phyloP scores from a whole-genome alignment of 139 green algal species.

The Asterochloris erici region DNA sequence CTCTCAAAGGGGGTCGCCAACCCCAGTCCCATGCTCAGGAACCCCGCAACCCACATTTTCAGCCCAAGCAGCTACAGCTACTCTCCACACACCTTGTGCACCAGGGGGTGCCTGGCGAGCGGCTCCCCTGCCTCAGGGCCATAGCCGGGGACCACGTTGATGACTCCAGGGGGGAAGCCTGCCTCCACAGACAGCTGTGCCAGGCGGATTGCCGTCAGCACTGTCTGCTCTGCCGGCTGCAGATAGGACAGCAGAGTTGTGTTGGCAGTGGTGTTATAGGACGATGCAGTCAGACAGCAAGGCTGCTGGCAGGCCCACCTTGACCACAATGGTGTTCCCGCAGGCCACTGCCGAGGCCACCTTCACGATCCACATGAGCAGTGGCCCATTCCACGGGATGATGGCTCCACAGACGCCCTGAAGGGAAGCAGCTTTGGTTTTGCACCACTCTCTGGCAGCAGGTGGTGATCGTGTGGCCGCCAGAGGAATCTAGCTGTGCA shows the following conservation, averaged over 20 bases:
- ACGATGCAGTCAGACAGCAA: too few relatives aligned
- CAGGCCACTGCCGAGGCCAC: slow-evolving; percentile 47
- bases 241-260: not conserved
- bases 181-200: slow-evolving; percentile 61
- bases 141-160: slow-evolving; percentile 70
- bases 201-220: slow-evolving; percentile 53
- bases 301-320: slow-evolving; percentile 19
- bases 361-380: slow-evolving; percentile 50
- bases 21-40: too few relatives aligned
- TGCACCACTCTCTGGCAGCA: too few relatives aligned
- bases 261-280: too few relatives aligned
- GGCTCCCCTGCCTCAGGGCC: slow-evolving; percentile 54
- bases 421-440: too few relatives aligned
- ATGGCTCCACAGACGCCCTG: slow-evolving; percentile 39
- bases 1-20: too few relatives aligned
- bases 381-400: slow-evolving; percentile 51
- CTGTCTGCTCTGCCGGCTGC: slow-evolving; percentile 47
- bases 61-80: too few relatives aligned
- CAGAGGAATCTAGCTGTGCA: too few relatives aligned
- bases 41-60: too few relatives aligned
- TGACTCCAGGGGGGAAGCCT: slow-evolving; percentile 58
- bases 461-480: too few relatives aligned
- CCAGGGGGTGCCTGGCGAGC: slow-evolving; percentile 38
- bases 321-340: slow-evolving; percentile 51
- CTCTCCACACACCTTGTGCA: slow-evolving; percentile 56